Conservation (phyloP, 2,329 filamentous ascomycete species). For the Hypoxylon sp. region DNA sequence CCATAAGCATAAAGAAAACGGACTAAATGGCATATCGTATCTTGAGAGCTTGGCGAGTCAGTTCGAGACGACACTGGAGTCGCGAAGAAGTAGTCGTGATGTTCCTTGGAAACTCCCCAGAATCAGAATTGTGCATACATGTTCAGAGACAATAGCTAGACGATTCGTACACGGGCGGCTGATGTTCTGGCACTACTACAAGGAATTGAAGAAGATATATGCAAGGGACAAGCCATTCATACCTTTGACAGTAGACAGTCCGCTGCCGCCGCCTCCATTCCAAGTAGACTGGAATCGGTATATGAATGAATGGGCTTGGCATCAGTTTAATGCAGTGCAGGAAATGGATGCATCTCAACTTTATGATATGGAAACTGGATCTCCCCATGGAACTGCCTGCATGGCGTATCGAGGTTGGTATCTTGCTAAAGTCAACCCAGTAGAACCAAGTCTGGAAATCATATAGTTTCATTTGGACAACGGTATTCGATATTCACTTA, state of each 20-base stretch:
- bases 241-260: slow-evolving; percentile 5
- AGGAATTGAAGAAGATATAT: slow-evolving; percentile 16
- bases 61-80: background rate
- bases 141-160: slow-evolving; percentile 5
- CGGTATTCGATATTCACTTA: no score
- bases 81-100: background rate
- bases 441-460: slow-evolving; percentile 14
- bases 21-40: background rate
- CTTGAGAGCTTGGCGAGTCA: background rate
- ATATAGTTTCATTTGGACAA: slow-evolving; percentile 1
- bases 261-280: slow-evolving; percentile 6
- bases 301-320: background rate
- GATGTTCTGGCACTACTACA: slow-evolving; percentile 17
- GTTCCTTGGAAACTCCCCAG: background rate
- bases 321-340: background rate
- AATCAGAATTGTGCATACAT: slow-evolving; percentile 8
- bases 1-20: background rate
- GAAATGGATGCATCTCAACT: background rate
- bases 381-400: background rate
- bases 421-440: slow-evolving; percentile 1
- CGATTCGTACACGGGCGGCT: slow-evolving; percentile 11
- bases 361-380: no score
- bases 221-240: slow-evolving; percentile 2
- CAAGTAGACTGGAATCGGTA: background rate
- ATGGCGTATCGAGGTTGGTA: background rate